Conservation (phyloP, 2,329 filamentous ascomycete species). For the Lachnellula subtilissima region DNA sequence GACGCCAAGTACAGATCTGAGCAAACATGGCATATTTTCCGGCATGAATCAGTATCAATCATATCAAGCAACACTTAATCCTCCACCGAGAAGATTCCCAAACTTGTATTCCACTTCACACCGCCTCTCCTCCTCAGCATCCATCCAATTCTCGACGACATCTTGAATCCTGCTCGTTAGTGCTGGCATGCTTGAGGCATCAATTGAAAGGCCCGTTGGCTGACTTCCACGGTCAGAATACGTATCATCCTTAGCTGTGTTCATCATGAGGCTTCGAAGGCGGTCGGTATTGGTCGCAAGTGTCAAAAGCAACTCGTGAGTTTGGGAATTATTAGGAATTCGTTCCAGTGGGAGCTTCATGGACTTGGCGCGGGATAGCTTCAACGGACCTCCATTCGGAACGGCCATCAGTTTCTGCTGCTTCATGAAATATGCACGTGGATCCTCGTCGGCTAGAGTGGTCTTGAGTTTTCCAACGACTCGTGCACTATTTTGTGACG, state of each 20-base stretch:
- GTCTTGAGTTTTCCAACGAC: slow-evolving; percentile 15
- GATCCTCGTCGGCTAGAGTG: slow-evolving; percentile 26
- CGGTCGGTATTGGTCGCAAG: slow-evolving; percentile 6
- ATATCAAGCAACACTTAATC: neutral
- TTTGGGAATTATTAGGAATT: slow-evolving; percentile 18
- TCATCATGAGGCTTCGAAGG: slow-evolving; percentile 6
- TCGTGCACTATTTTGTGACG: neutral
- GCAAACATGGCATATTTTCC: slow-evolving; percentile 5
- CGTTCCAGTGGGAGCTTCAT: slow-evolving; percentile 27
- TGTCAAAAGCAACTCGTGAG: slow-evolving; percentile 19
- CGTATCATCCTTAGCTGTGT: slow-evolving; percentile 13
- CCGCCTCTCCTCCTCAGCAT: slow-evolving; percentile 1
- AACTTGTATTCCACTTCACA: slow-evolving; percentile 20
- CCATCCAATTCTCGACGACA: slow-evolving; percentile 20
- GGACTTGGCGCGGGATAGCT: slow-evolving; percentile 24
- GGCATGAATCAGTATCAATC: slow-evolving; percentile 1
- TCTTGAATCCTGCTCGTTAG: slow-evolving; percentile 11
- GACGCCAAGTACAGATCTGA: slow-evolving; percentile 12
- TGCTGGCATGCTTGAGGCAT: slow-evolving; percentile 1
- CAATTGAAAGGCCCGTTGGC: slow-evolving; percentile 16
- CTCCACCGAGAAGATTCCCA: slow-evolving; percentile 10
- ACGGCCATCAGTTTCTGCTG: slow-evolving; percentile 20
- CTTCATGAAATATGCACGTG: slow-evolving; percentile 30
- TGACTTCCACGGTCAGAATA: slow-evolving; percentile 19
- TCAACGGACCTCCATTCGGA: slow-evolving; percentile 9